These are phyloP conservation scores for Corylus americana DNA, from an alignment of 306 rosid species.

Conservation along the genomic window DNA sequence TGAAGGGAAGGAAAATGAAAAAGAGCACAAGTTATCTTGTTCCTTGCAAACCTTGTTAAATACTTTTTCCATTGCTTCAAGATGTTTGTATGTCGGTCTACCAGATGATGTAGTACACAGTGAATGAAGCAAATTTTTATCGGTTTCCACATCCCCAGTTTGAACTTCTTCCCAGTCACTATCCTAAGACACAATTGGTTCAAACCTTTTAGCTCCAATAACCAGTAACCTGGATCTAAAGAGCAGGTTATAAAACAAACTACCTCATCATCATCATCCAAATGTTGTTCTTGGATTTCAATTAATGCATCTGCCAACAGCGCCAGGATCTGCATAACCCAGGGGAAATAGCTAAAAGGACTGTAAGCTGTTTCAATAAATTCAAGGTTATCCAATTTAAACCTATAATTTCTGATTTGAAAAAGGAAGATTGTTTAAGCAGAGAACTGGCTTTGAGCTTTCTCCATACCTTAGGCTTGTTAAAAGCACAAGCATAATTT, in stretches of 20 bases:
- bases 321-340: constrained; percentile 69
- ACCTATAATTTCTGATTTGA: neutral
- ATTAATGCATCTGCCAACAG: constrained; percentile 76
- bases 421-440: neutral
- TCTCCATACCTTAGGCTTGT: neutral
- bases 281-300: constrained; percentile 86
- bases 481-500: neutral
- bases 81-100: constrained; percentile 70
- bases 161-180: constrained; percentile 93
- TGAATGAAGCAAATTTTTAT: constrained; percentile 53
- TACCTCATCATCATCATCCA: constrained; percentile 70
- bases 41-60: constrained; percentile 64
- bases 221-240: neutral
- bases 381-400: constrained; percentile 5
- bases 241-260: constrained; percentile 16
- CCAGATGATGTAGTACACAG: constrained; percentile 49
- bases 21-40: constrained; percentile 11
- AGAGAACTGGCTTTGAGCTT: neutral
- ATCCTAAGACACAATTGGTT: constrained; percentile 53
- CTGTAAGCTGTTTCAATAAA: neutral
- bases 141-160: constrained; percentile 47
- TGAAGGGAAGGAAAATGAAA: neutral
- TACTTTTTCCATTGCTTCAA: constrained; percentile 80
- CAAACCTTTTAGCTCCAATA: constrained; percentile 2
- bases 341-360: neutral